A percentile compares a stretch with the other conserved stretches of the same genome.
Conservation (phyloP, 2,329 filamentous ascomycete genomes). For the Colletotrichum paranaense region DNA sequence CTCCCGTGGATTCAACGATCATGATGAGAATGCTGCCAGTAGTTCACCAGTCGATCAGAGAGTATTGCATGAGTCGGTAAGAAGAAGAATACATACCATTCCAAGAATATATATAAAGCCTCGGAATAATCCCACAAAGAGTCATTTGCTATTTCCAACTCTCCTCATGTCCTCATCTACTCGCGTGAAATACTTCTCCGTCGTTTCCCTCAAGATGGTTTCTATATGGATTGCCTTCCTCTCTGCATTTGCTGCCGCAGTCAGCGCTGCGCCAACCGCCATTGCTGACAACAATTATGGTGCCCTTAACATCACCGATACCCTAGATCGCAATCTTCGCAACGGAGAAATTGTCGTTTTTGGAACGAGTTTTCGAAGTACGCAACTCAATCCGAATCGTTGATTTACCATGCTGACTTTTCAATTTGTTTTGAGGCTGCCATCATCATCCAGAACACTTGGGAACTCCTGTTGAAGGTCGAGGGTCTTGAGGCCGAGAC, state of each 20-base stretch:
- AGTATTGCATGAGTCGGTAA: no score
- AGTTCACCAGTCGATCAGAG: no score
- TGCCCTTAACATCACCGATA: constrained; percentile 10
- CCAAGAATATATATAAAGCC: no score
- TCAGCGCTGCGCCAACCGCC: constrained; percentile 16
- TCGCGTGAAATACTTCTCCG: no score
- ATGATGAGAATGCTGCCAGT: no score
- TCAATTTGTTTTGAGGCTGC: not conserved
- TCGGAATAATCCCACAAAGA: no score
- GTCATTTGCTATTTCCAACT: no score
- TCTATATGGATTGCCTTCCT: constrained; percentile 13
- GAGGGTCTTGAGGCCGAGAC: constrained; percentile 8
- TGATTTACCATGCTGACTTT: not conserved
- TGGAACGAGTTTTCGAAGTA: constrained; percentile 3
- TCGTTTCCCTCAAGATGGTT: constrained; percentile 5
- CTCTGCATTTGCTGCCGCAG: not conserved
- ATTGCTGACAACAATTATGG: not conserved
- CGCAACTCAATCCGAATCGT: not conserved
- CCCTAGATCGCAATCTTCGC: not conserved
- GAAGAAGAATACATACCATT: no score
- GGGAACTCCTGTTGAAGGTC: constrained; percentile 7
- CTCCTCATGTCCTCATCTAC: not conserved
- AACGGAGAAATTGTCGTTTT: constrained; percentile 20
- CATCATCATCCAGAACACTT: constrained; percentile 27
- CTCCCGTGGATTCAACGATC: no score